Percentiles rank a stretch among this genome's conserved stretches.
These are phyloP conservation scores for Metschnikowia borealis DNA, from an alignment of 805 yeast species.

Conservation along the genomic window DNA sequence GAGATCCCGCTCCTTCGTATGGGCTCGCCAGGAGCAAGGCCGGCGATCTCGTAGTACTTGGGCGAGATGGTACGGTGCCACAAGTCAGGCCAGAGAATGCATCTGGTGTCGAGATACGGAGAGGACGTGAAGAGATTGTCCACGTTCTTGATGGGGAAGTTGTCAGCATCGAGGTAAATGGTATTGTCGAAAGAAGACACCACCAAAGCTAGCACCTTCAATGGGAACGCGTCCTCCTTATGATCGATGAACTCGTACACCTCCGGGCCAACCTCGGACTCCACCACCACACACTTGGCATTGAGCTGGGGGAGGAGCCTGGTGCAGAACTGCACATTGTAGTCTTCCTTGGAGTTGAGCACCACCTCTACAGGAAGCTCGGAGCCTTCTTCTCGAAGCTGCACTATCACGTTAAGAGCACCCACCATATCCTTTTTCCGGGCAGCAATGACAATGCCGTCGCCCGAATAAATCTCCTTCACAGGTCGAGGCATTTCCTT, in stretches of 20 bases:
- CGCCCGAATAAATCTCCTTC: constrained; percentile 23
- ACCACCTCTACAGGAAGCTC: constrained; percentile 42
- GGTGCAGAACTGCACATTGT: constrained; percentile 48
- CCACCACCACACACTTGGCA: constrained; percentile 61
- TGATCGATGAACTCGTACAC: constrained; percentile 23
- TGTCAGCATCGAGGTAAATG: constrained; percentile 46
- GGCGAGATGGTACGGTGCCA: constrained; percentile 25
- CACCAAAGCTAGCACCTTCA: constrained; percentile 42
- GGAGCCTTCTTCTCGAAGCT: constrained; percentile 41
- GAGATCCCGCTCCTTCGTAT: constrained; percentile 26
- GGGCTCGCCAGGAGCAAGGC: constrained; percentile 16
- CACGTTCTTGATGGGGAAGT: constrained; percentile 41
- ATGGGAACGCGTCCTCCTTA: constrained; percentile 32
- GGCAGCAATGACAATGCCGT: constrained; percentile 35
- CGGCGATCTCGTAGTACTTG: constrained; percentile 18
- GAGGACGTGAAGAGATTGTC: constrained; percentile 26
- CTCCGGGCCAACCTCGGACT: constrained; percentile 47
- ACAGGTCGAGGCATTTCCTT: constrained; percentile 25
- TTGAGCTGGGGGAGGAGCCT: constrained; percentile 55
- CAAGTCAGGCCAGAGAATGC: constrained; percentile 22
- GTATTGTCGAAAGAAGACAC: constrained; percentile 45
- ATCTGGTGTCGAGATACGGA: constrained; percentile 14
- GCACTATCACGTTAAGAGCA: constrained; percentile 28
- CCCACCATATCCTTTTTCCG: constrained; percentile 25
- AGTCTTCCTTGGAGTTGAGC: constrained; percentile 37